Evolutionary conservation across 1,284 basidiomycete genomes (phyloP), one percentile per base, ranked within the genome.

Genomic region (Xerocomus amazonicus): DNA sequence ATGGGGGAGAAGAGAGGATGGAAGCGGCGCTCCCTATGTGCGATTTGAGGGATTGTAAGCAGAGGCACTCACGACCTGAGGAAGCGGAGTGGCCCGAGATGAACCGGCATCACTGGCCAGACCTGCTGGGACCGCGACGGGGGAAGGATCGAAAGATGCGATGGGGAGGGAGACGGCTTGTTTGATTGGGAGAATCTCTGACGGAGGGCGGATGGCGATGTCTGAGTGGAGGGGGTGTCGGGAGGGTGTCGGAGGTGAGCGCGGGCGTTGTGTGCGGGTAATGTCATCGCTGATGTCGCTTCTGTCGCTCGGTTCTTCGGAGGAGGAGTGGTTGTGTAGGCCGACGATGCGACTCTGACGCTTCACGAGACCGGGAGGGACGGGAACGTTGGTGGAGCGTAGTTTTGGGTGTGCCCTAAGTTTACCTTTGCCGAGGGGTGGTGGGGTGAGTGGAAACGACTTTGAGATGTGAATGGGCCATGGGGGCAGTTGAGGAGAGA

Each of bases 401-500:
- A 66, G 48, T 26, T 68, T 69, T 0, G 63, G 63, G 31, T 66
- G 67, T 0, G 63, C 54, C 26, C 57, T 69, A 48, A 49, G 38
- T 43, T 45, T 56, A 1, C 59, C 55, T 41, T 46, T 57, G 1
- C 59, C 55, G 47, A 62, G 62, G 0, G 63, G 67, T 5, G 63
- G 63, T 5, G 45, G 59, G 6, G 54, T 55, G 45, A 66, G 53
- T 1, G 67, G 63, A 27, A 66, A 66, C 0, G 67, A 65, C 46
- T 69, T 69, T 34, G 57, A 48, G 35, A 59, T 28, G 50, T 68
- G 63, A 1, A 57, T 43, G 17, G 63, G 60, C 63, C 63, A 66
- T 3, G 54, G 48, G 0, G 65, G 63, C 2, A 51, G 37, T 19
- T 63, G 62, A 5, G 55, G 43, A 14, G 64, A 45, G 2, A 58